These are phyloP conservation scores for Juglanconis sp. DNA, from an alignment of 2,329 filamentous ascomycete species.

Conservation along the genomic window DNA sequence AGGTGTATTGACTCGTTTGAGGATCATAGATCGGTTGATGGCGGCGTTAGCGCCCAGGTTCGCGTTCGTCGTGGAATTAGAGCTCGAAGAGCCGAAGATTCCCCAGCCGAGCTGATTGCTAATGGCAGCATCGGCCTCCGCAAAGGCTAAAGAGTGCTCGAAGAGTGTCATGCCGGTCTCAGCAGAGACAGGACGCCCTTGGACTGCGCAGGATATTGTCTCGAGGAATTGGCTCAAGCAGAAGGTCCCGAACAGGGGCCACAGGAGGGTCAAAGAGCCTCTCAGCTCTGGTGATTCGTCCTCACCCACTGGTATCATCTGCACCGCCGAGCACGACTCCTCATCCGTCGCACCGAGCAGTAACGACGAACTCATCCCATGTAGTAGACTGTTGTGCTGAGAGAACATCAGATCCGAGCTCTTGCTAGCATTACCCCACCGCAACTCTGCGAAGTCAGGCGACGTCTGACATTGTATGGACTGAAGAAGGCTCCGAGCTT, in stretches of 20 bases:
- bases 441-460: conserved; percentile 63
- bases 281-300: conserved; percentile 55
- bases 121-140: conserved; percentile 87
- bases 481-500: conserved; percentile 70
- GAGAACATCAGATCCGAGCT: conserved; percentile 67
- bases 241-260: conserved; percentile 70
- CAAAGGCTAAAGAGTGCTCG: conserved; percentile 92
- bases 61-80: conserved; percentile 42
- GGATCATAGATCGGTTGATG: conserved; percentile 62
- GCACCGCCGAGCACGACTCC: conserved; percentile 69
- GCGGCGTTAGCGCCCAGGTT: conserved; percentile 39
- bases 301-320: conserved; percentile 62
- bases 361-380: conserved; percentile 67
- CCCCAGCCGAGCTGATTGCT: conserved; percentile 75
- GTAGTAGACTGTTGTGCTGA: conserved; percentile 65
- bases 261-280: conserved; percentile 75
- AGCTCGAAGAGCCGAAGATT: conserved; percentile 47
- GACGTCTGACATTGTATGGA: conserved; percentile 92
- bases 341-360: conserved; percentile 72
- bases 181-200: conserved; percentile 73
- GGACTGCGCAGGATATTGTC: conserved; percentile 80
- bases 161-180: conserved; percentile 97
- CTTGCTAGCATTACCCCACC: conserved; percentile 66
- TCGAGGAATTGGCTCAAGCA: conserved; percentile 83
- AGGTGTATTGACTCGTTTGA: conserved; percentile 80